Evolutionary conservation across 2,329 filamentous ascomycete species (phyloP), one percentile per base, ranked within the genome.

Genomic region (Erysiphe pulchra): DNA sequence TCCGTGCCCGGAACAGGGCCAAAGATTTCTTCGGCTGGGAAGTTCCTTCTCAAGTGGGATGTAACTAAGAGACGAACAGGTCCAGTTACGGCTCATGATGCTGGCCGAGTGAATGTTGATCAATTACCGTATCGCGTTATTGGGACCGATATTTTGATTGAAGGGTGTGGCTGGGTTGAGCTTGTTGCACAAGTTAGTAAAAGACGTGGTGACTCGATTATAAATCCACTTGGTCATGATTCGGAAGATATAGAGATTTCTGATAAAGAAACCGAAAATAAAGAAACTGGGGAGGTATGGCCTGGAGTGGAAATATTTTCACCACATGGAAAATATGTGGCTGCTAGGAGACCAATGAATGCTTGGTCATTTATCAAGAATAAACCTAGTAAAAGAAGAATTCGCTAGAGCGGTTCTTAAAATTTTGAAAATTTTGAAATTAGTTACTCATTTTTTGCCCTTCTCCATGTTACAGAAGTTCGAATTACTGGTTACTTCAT

Each of bases 141-240:
- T 49, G 75, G 79, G 9, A 71, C 78, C 0, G 92, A 98, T 57
- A 75, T 98, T 20, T 64, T 98, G 13, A 75, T 98, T 44, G 87
- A 95, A 59, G 85, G 90, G 1, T 78, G 85, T 24, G 90, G 90
- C 8, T 98, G 92, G 81, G 70, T 98, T 2, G 90, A 98, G 61
- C 61, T 98, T 37, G 77, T 76, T 0, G 77, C 77, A 2, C 87
- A 98, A 61, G 73, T 92, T 10, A 73, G 87, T 44, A 71, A 67
- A 14, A 70, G 61, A 55, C 64, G 68, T 47, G 31, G 46, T 54
- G 52, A 55, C 49, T 20, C 30, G 10, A 20, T 13, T n/a, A 45
- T 49, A 59, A 13, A 24, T 3, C 28, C 38, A 16, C 14, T 16
- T 31, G 32, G 44, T 18, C 24, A 9, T 14, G 38, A 41, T 14